Evolutionary conservation across 805 yeast genomes (phyloP).

Genomic region (Zygotorulaspora danielsina): DNA sequence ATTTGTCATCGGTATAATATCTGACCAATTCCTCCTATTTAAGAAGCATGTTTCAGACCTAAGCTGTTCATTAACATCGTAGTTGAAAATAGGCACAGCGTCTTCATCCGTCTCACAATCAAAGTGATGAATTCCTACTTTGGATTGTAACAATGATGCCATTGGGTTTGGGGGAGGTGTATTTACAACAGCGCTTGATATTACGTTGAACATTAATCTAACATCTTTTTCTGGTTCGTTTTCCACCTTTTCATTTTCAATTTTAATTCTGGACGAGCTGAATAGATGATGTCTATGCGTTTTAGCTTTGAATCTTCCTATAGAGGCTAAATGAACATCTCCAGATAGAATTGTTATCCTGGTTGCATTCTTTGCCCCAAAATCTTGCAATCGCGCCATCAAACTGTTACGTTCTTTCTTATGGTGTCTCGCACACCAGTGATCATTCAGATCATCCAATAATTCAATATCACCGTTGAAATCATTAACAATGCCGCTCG

Average conservation of each 20-base stretch:
- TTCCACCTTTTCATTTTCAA: conserved; percentile 40
- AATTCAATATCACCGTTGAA: conserved; percentile 91
- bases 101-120: conserved; percentile 70
- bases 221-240: conserved; percentile 64
- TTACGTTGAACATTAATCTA: conserved; percentile 72
- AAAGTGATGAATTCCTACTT: conserved; percentile 64
- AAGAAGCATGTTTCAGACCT: conserved; percentile 43
- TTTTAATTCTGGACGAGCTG: conserved; percentile 34
- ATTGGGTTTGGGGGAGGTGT: conserved; percentile 90
- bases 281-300: conserved; percentile 42
- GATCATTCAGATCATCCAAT: conserved; percentile 90
- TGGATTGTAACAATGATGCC: conserved; percentile 65
- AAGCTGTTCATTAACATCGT: conserved; percentile 56
- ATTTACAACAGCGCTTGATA: conserved; percentile 86
- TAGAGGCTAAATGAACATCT: conserved; percentile 85
- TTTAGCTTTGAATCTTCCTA: conserved; percentile 70
- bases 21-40: conserved; percentile 71
- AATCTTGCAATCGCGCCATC: conserved; percentile 54
- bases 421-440: conserved; percentile 91
- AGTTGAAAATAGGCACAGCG: conserved; percentile 63
- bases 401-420: conserved; percentile 77
- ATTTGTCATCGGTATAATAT: conserved; percentile 52
- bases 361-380: conserved; percentile 60
- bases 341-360: conserved; percentile 86
- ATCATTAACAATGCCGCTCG: conserved; percentile 76